Conservation (phyloP, 805 yeast genomes). For the Yarrowia keelungensis region DNA sequence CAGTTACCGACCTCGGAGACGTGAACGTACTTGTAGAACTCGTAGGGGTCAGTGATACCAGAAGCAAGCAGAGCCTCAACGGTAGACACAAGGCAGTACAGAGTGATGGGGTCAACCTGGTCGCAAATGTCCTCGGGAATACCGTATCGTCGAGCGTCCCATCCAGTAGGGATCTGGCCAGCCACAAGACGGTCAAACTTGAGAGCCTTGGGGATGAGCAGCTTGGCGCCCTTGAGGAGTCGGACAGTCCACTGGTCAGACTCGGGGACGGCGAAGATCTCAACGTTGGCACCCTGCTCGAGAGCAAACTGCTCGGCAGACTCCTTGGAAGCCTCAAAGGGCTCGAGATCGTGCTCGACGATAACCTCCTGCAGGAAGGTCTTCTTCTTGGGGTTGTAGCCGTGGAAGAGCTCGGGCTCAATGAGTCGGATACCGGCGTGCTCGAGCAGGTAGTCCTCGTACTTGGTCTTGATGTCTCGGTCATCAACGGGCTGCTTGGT, state of each 20-base stretch:
- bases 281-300: slow-evolving; percentile 94
- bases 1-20: slow-evolving; percentile 99
- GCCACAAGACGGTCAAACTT: slow-evolving; percentile 66
- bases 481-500: slow-evolving; percentile 93
- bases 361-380: slow-evolving; percentile 93
- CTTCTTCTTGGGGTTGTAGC: slow-evolving; percentile 94
- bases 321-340: slow-evolving; percentile 93
- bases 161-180: slow-evolving; percentile 97
- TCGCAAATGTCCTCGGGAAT: slow-evolving; percentile 88
- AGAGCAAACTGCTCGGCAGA: slow-evolving; percentile 93
- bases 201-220: slow-evolving; percentile 88
- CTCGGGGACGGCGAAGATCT: slow-evolving; percentile 85
- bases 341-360: slow-evolving; percentile 94
- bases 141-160: slow-evolving; percentile 96
- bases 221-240: slow-evolving; percentile 89
- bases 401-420: slow-evolving; percentile 93
- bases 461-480: slow-evolving; percentile 88
- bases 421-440: slow-evolving; percentile 97
- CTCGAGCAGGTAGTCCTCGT: slow-evolving; percentile 84
- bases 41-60: slow-evolving; percentile 98
- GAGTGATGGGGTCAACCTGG: slow-evolving; percentile 96
- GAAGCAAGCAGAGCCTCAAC: slow-evolving; percentile 92
- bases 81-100: slow-evolving; percentile 90
- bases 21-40: slow-evolving; percentile 97
- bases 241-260: slow-evolving; percentile 92